Evolutionary conservation across 2,329 filamentous ascomycete species (phyloP), one percentile per base, ranked within the genome.

Genomic region (Penicillium vulpinum): DNA sequence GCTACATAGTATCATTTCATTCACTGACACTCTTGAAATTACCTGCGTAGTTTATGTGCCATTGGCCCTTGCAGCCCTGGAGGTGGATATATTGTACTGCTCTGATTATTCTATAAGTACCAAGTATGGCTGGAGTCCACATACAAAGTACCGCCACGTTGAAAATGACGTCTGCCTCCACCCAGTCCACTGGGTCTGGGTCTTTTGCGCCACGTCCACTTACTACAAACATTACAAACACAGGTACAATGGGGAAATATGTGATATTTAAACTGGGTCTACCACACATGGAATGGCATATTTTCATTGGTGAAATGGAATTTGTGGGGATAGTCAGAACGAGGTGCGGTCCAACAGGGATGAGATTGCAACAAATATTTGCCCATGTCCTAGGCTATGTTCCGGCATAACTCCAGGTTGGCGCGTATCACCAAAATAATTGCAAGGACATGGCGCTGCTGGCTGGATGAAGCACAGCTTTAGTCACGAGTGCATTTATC

Each of bases 141-240:
- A 21, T 46, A 46, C 21, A 16, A 31, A 31, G n/a, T n/a, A 35
- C 51, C 51, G 33, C 26, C 43, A 40, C 51, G 26, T 40, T 47
- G 21, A 18, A 26, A 26, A 48, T 54, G 51, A 54, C 51, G 41
- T 54, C 15, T 39, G 18, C 24, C 28, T 11, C 51, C 43, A 50
- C 36, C 16, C 21, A n/a, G 21, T n/a, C 24, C 9, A 36, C n/a
- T 11, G 13, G 24, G 24, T 31, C n/a, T 8, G 31, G 33, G 18
- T 31, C 35, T 50, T 33, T 18, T 5, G 18, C 26, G 43, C 41
- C 51, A 53, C 43, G 15, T 22, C 24, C 28, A 28, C 18, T 24
- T 22, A 10, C 21, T 46, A 16, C 44, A 46, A 35, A 35, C 44
- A 46, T 33, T 46, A 24, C 29, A 46, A 46, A 46, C 44, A 24